Evolutionary conservation across 495 filamentous ascomycete genomes (phyloP), one percentile per base, ranked within the genome.

Genomic region (Mycothermus thermophilus): DNA sequence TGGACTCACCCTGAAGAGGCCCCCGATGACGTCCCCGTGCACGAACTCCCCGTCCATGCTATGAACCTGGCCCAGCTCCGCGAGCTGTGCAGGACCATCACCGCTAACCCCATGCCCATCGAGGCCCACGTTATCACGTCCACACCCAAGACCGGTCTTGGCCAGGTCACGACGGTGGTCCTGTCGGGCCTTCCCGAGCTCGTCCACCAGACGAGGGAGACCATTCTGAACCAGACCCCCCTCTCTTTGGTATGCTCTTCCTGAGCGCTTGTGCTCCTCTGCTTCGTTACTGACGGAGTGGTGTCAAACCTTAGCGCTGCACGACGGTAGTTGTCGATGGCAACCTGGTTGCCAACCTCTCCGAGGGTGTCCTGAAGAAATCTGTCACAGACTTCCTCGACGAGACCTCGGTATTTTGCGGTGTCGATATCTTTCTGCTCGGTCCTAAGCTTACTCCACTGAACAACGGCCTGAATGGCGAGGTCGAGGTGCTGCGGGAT

Each of bases 361-460:
- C 75, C 41, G 78, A 83, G 31, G 69, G 78, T 41, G 60, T 72
- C 13, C 46, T 69, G 4, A 75, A 73, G 42, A 60, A 64, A 44
- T 54, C 59, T 8, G 78, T 95, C 14, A 66, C 86, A n/a, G 74
- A 80, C 17, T 83, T 88, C 48, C 66, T 96, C 41, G 81, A 95
- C 50, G 73, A 75, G 23, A 71, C 90, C 51, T 80, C 90, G 14
- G 67, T 62, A 29, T 86, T 78, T 52, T 93, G 86, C 40, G 90
- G 87, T 17, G 86, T 92, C 37, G 92, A 96, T 54, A 90, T 97
- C 45, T 97, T 97, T 58, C 63, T 97, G 12, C 68, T 96, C 38
- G 83, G 79, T 32, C 87, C 83, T 15, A 92, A 83, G 59, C 69
- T 75, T 29, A 66, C 66, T 11, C 68, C 67, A 7, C 80, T 79